A percentile compares a stretch with the other conserved stretches of the same genome.
Evolutionary conservation across 1,284 basidiomycete species (phyloP).

Genomic region (Filobasidium uniguttulatum): DNA sequence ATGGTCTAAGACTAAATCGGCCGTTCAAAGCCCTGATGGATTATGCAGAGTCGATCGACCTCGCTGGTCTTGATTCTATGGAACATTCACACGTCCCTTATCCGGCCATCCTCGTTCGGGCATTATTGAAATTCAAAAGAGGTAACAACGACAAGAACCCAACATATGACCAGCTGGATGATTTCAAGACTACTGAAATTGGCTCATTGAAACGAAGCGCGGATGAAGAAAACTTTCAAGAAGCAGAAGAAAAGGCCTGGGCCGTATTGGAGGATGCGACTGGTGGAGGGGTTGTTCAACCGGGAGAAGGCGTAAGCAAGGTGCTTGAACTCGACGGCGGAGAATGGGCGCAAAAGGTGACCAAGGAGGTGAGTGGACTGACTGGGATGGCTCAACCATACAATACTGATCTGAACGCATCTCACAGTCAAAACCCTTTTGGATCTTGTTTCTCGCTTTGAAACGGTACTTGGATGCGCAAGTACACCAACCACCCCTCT

Average conservation of each 20-base stretch:
- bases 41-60: conserved; percentile 57
- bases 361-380: conserved; percentile 26
- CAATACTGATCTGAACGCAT: background rate
- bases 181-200: conserved; percentile 50
- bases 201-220: conserved; percentile 40
- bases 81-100: conserved; percentile 80
- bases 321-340: conserved; percentile 50
- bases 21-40: conserved; percentile 70
- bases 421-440: conserved; percentile 52
- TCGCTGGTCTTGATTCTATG: conserved; percentile 62
- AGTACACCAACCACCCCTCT: conserved; percentile 40
- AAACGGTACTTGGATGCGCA: conserved; percentile 40
- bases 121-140: too few species aligned
- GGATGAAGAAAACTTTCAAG: conserved; percentile 95
- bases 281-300: background rate
- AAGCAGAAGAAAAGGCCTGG: conserved; percentile 69
- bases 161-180: conserved; percentile 54
- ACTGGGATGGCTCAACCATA: background rate
- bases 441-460: conserved; percentile 71
- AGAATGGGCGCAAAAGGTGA: conserved; percentile 43
- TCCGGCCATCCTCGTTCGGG: conserved; percentile 69
- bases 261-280: conserved; percentile 50
- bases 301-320: conserved; percentile 49
- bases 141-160: background rate
- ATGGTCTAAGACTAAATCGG: conserved; percentile 74